phyloP scores from a whole-genome alignment of 2,329 filamentous ascomycete species.

The Penicillium concentricum region DNA sequence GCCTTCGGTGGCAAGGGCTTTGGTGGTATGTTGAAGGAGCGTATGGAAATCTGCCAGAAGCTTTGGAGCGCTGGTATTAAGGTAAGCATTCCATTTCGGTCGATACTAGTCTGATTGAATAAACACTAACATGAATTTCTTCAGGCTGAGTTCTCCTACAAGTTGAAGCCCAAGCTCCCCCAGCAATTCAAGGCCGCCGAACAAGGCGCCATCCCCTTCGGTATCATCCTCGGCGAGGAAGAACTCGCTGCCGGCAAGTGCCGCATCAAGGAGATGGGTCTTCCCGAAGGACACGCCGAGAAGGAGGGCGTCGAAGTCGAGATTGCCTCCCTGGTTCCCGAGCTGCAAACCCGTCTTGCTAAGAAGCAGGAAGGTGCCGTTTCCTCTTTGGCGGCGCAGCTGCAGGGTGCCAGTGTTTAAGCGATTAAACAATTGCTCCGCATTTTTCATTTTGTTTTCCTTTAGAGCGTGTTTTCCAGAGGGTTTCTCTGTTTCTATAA shows the following conservation, averaged over 20 bases:
- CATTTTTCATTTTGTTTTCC: conserved; percentile 6
- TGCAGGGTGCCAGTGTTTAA: conserved; percentile 24
- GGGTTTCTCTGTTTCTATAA: conserved; percentile 1
- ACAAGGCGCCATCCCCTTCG: conserved; percentile 73
- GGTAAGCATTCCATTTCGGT: conserved; percentile 41
- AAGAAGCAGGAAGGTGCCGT: conserved; percentile 22
- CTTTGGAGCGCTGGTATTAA: conserved; percentile 89
- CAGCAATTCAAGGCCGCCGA: conserved; percentile 92
- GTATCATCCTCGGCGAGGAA: conserved; percentile 86
- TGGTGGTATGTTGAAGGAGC: conserved; percentile 74
- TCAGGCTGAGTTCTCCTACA: conserved; percentile 80
- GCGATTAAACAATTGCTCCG: conserved; percentile 11
- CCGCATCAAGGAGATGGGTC: conserved; percentile 80
- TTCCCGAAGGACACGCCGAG: conserved; percentile 79
- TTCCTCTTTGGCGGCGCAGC: conserved; percentile 22
- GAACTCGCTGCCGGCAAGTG: conserved; percentile 81
- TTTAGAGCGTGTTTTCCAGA: conserved; percentile 11
- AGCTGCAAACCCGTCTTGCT: conserved; percentile 26
- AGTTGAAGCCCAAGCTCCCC: conserved; percentile 83
- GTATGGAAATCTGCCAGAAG: conserved; percentile 73
- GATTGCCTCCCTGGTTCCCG: conserved; percentile 39
- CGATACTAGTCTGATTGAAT: neutral
- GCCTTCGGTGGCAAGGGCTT: conserved; percentile 87
- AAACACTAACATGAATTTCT: conserved; percentile 19
- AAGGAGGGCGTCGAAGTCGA: conserved; percentile 81